Evolutionary conservation across 2,329 filamentous ascomycete species (phyloP).

Genomic region (Paramyrothecium sp.): DNA sequence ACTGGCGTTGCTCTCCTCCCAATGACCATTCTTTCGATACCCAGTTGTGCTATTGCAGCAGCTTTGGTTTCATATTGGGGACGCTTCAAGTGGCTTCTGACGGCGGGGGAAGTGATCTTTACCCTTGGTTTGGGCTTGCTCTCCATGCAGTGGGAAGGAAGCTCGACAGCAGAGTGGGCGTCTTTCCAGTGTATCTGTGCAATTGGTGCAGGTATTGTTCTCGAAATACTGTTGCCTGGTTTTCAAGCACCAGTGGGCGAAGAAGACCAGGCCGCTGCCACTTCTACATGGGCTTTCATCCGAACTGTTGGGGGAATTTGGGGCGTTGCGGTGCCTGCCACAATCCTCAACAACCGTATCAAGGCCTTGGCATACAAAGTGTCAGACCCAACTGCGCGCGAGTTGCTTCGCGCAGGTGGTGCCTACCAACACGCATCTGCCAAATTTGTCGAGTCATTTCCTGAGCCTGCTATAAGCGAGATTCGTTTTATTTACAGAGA

Average conservation of each 20-base stretch:
- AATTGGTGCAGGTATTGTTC: not conserved
- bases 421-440: not conserved
- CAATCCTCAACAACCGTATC: conserved; percentile 2
- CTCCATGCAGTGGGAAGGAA: not conserved
- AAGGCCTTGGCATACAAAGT: not conserved
- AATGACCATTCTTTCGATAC: not conserved
- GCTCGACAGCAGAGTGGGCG: not conserved
- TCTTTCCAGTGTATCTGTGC: not conserved
- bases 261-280: not conserved
- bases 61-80: not conserved
- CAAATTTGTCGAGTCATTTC: not conserved
- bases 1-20: conserved; percentile 5
- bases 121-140: not conserved
- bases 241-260: not conserved
- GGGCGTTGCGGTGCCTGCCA: not conserved
- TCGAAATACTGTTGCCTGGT: not conserved
- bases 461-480: not conserved
- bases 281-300: conserved; percentile 1
- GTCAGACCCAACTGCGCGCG: not conserved
- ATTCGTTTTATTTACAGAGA: not conserved
- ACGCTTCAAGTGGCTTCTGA: not conserved
- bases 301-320: not conserved
- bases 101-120: not conserved
- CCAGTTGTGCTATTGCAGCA: not conserved
- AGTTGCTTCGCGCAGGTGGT: not conserved